These are phyloP conservation scores for Podospora appendiculata DNA, from an alignment of 495 filamentous ascomycete species.

Conservation along the genomic window DNA sequence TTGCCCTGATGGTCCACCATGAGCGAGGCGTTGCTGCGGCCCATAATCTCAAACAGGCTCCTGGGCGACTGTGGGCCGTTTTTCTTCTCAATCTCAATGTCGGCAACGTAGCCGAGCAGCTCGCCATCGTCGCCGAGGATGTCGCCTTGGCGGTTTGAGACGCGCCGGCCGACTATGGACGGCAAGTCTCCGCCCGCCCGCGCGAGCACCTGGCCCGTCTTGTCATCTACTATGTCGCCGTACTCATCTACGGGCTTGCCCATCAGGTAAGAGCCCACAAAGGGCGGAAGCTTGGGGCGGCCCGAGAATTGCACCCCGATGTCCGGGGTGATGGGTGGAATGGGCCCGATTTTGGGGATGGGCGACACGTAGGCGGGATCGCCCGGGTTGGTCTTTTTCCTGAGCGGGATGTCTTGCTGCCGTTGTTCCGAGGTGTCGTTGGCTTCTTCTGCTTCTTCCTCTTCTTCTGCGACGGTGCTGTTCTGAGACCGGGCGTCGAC, in stretches of 20 bases:
- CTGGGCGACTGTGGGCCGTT: slow-evolving; percentile 9
- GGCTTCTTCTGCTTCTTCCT: background rate
- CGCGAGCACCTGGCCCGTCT: slow-evolving; percentile 35
- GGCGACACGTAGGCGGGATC: slow-evolving; percentile 23
- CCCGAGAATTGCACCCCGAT: slow-evolving; percentile 8
- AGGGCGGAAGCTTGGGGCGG: slow-evolving; percentile 18
- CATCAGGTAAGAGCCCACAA: slow-evolving; percentile 52
- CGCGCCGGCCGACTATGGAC: slow-evolving; percentile 34
- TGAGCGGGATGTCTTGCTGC: background rate
- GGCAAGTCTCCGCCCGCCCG: slow-evolving; percentile 39
- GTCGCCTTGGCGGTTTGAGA: slow-evolving; percentile 34
- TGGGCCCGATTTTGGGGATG: slow-evolving; percentile 22
- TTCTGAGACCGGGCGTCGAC: background rate
- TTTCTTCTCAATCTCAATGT: slow-evolving; percentile 26
- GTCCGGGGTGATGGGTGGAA: slow-evolving; percentile 10
- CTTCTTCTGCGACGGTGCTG: slow-evolving; percentile 1
- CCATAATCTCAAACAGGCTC: slow-evolving; percentile 30
- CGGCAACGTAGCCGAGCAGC: slow-evolving; percentile 38
- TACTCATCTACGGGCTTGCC: slow-evolving; percentile 64
- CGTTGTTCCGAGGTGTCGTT: background rate
- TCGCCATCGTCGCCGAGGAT: slow-evolving; percentile 37
- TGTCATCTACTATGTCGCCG: slow-evolving; percentile 66
- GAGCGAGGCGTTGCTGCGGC: slow-evolving; percentile 23
- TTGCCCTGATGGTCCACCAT: slow-evolving; percentile 39
- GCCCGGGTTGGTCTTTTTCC: slow-evolving; percentile 5